Evolutionary conservation across 2,329 filamentous ascomycete genomes (phyloP).

Genomic region (Xylariaceae sp.): DNA sequence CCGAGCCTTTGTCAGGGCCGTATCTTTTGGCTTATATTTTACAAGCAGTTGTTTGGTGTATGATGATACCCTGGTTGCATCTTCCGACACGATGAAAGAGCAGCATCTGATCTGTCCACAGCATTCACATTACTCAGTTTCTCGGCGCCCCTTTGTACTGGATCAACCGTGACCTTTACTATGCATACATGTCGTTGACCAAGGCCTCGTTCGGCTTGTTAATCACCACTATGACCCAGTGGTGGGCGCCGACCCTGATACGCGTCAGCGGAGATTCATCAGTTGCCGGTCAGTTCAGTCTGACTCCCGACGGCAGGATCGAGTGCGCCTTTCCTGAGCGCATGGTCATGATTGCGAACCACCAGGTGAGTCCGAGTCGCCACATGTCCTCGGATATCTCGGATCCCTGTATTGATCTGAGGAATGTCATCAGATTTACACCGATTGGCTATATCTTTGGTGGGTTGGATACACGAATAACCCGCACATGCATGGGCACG

Average conservation of each 20-base stretch:
- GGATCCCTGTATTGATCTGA: too few relatives aligned
- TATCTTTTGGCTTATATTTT: constrained; percentile 52
- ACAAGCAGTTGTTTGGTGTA: constrained; percentile 44
- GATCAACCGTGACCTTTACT: constrained; percentile 72
- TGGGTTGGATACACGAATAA: constrained; percentile 81
- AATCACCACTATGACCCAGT: constrained; percentile 75
- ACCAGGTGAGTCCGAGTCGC: constrained; percentile 53
- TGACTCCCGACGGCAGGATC: constrained; percentile 67
- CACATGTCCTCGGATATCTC: neutral
- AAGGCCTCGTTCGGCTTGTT: constrained; percentile 80
- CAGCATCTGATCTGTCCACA: constrained; percentile 29
- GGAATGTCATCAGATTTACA: constrained; percentile 78
- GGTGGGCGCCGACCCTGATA: constrained; percentile 81
- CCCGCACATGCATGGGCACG: constrained; percentile 74
- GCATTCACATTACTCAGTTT: constrained; percentile 67
- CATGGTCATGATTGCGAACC: constrained; percentile 80
- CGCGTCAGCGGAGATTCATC: constrained; percentile 79
- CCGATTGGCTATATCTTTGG: constrained; percentile 90
- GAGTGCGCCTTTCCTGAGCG: constrained; percentile 78
- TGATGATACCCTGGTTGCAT: constrained; percentile 15
- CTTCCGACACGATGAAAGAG: constrained; percentile 3
- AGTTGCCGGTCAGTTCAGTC: constrained; percentile 68
- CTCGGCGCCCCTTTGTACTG: constrained; percentile 73
- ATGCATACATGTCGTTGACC: constrained; percentile 81
- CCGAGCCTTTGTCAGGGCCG: constrained; percentile 47